phyloP scores from a whole-genome alignment of 345 rosid species.

The Sapria himalayana region DNA sequence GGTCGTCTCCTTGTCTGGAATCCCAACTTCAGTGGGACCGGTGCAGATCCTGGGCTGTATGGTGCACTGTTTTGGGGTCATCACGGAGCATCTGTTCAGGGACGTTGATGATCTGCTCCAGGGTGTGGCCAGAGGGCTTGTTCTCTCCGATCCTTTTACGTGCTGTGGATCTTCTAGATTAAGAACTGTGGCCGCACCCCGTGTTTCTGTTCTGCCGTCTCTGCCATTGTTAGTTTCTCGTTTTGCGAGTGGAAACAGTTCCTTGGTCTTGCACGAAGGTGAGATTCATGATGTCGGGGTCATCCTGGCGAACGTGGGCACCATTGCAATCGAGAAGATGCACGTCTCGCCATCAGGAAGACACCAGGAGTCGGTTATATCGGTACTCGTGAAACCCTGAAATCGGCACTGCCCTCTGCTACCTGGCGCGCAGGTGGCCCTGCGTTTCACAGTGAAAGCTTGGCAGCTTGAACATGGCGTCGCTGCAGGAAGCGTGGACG shows the following conservation, averaged over 20 bases:
- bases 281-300: constrained; percentile 71
- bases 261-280: constrained; percentile 81
- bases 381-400: constrained; percentile 44
- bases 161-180: constrained; percentile 81
- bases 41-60: constrained; percentile 76
- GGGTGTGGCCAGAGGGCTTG: constrained; percentile 98
- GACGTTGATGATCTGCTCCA: constrained; percentile 94
- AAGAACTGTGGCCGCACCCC: constrained; percentile 58
- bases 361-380: constrained; percentile 84
- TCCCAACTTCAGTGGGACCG: constrained; percentile 67
- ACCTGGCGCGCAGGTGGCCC: constrained; percentile 80
- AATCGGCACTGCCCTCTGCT: constrained; percentile 71
- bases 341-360: constrained; percentile 85
- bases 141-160: constrained; percentile 92
- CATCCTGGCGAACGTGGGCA: constrained; percentile 87
- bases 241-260: constrained; percentile 84
- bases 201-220: constrained; percentile 56
- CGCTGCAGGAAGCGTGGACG: no score
- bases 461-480: constrained; percentile 91
- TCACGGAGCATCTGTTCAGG: constrained; percentile 77
- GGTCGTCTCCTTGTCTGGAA: constrained; percentile 83
- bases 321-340: constrained; percentile 75
- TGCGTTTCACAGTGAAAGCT: constrained; percentile 76
- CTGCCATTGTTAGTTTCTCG: constrained; percentile 70
- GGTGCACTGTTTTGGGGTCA: constrained; percentile 90